phyloP scores from a whole-genome alignment of 2,329 filamentous ascomycete genomes.

The Phaeophleospora eucalypticola region DNA sequence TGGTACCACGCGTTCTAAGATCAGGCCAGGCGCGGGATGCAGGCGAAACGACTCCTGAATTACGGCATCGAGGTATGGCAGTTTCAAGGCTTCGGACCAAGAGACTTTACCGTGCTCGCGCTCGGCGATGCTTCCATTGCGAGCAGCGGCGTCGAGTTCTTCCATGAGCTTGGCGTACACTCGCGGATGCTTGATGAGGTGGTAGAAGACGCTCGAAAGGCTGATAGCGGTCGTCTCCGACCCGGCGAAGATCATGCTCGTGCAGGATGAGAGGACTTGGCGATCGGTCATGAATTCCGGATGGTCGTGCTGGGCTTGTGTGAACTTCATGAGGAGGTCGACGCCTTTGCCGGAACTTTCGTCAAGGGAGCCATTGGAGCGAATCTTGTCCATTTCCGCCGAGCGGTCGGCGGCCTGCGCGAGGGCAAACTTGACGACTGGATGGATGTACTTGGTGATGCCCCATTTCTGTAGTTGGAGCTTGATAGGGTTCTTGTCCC shows the following conservation, averaged over 20 bases:
- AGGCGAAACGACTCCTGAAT: constrained; percentile 75
- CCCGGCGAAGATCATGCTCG: constrained; percentile 64
- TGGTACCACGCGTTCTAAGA: constrained; percentile 70
- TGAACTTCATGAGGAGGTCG: constrained; percentile 69
- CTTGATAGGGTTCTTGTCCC: constrained; percentile 71
- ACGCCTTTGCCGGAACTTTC: constrained; percentile 40
- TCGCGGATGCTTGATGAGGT: constrained; percentile 60
- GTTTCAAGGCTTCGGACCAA: constrained; percentile 64
- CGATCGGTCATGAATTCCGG: constrained; percentile 69
- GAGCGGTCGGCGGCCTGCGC: constrained; percentile 64
- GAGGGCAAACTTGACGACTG: constrained; percentile 68
- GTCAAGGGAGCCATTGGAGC: constrained; percentile 35
- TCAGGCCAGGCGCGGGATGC: constrained; percentile 69
- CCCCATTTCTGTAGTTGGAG: constrained; percentile 65
- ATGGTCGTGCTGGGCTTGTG: constrained; percentile 62
- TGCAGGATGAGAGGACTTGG: constrained; percentile 65
- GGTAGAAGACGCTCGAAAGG: constrained; percentile 68
- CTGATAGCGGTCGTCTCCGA: constrained; percentile 77
- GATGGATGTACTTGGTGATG: constrained; percentile 64
- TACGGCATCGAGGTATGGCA: constrained; percentile 72
- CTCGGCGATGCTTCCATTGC: constrained; percentile 44
- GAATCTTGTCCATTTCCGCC: constrained; percentile 48
- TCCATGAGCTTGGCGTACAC: constrained; percentile 53
- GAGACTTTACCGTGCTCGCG: constrained; percentile 57
- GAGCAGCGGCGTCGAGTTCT: constrained; percentile 60